Evolutionary conservation across 495 filamentous ascomycete genomes (phyloP), one percentile per base, ranked within the genome.

Genomic region (Penicillium samsonianum): DNA sequence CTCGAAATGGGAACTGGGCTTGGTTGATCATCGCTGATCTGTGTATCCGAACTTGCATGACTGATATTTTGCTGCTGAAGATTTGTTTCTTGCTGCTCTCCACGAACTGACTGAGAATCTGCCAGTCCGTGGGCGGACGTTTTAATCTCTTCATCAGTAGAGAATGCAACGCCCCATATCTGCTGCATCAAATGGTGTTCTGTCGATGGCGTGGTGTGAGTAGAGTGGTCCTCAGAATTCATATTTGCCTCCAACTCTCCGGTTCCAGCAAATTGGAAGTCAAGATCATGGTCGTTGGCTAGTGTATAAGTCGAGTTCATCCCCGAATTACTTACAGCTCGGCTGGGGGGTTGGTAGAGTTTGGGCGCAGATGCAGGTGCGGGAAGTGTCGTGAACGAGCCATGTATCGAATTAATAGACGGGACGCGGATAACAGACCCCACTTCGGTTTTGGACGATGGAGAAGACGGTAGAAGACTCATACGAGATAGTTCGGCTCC

Each of bases 401-500:
- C 12, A n/a, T 37, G 35, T 0, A 38, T 17, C 7, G 35, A 17
- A 17, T n/a, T 2, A 3, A 38, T 14, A 46, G 22, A 9, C 23
- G 23, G 11, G 2, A n/a, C 20, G 33, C 25, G 37, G 10, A 38
- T 3, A 22, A 26, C 17, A 31, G 41, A 45, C 5, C 2, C 20
- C 31, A 14, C 7, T 2, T 23, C 38, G 0, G 11, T 4, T 2
- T 45, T 33, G 20, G 3, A 5, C 0, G 31, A 38, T 20, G 65
- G 53, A 19, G 56, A 60, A 17, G 65, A 2, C 5, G 50, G 50
- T 22, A 6, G 60, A 50, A 53, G 57, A 20, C 54, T 50, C 5
- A 64, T 70, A 17, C 74, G 71, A 47, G 70, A 67, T 4, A 77
- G 61, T 20, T 65, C 59, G 44, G 60, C 47, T 12, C 74, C 74